phyloP scores from a whole-genome alignment of 2,329 filamentous ascomycete genomes.

The Aspergillus ochraceus region DNA sequence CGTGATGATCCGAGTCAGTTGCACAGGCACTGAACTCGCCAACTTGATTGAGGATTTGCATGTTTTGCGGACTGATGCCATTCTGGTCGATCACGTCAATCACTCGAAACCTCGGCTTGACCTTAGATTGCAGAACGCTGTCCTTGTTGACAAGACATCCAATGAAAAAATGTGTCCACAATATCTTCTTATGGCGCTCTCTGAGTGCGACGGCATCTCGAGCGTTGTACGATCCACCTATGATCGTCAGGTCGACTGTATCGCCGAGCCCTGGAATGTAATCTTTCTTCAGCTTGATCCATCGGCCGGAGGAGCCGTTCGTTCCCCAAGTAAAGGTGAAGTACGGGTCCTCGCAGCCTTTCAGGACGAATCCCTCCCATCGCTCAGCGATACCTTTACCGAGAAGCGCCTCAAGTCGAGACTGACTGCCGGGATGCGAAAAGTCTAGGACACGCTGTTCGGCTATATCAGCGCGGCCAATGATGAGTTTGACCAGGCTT shows the following conservation, averaged over 20 bases:
- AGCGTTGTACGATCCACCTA: conserved; percentile 72
- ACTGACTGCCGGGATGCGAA: conserved; percentile 50
- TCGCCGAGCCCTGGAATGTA: conserved; percentile 78
- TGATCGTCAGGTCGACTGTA: conserved; percentile 76
- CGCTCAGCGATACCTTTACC: conserved; percentile 63
- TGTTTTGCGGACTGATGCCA: conserved; percentile 51
- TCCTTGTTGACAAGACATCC: conserved; percentile 72
- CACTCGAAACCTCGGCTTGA: conserved; percentile 63
- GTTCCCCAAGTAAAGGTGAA: conserved; percentile 55
- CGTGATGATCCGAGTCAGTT: conserved; percentile 27
- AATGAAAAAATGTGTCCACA: conserved; percentile 79
- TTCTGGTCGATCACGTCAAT: conserved; percentile 60
- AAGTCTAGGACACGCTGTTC: conserved; percentile 70
- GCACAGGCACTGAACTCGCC: conserved; percentile 48
- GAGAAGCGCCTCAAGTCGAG: conserved; percentile 63
- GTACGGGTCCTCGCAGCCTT: conserved; percentile 73
- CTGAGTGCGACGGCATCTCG: conserved; percentile 57
- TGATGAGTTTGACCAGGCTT: conserved; percentile 53
- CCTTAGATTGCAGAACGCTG: conserved; percentile 52
- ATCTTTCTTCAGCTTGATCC: conserved; percentile 86
- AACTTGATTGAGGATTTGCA: conserved; percentile 52
- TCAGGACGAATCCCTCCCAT: conserved; percentile 79
- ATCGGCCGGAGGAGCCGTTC: conserved; percentile 42
- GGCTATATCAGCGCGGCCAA: conserved; percentile 67
- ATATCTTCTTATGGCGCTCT: conserved; percentile 53